Evolutionary conservation across 768 basidiomycete species (phyloP).

Genomic region (Mycena latifolia): DNA sequence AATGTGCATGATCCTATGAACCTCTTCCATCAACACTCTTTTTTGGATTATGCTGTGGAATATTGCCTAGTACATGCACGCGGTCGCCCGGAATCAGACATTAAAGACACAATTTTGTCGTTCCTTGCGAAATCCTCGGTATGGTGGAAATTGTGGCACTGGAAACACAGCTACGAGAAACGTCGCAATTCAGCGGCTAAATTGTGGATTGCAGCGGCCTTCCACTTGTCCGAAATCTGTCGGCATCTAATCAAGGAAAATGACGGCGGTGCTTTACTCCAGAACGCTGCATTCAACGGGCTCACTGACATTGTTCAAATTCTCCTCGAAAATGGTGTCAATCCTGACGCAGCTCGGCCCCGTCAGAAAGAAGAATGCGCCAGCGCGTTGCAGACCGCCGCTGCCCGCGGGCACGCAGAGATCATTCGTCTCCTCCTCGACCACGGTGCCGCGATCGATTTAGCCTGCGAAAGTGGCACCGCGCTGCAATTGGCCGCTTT

Average conservation of each 20-base stretch:
- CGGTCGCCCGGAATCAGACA: not conserved
- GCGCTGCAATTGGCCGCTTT: not conserved
- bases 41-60: constrained; percentile 16
- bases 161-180: not conserved
- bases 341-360: not conserved
- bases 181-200: not conserved
- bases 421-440: not conserved
- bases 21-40: not conserved
- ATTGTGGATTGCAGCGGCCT: not conserved
- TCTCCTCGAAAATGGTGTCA: not conserved
- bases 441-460: not conserved
- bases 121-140: not conserved
- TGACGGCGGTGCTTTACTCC: not conserved
- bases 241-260: not conserved
- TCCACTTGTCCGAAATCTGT: not conserved
- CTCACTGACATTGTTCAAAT: not conserved
- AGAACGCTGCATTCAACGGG: not conserved
- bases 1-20: not conserved
- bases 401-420: not conserved
- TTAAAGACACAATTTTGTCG: not conserved
- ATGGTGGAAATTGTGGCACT: not conserved
- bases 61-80: constrained; percentile 8
- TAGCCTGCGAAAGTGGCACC: not conserved
- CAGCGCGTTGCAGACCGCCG: not conserved
- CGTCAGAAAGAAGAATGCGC: not conserved